Evolutionary conservation across 164 flowering plant species (phyloP).

Genomic region (Umbellularia californica): DNA sequence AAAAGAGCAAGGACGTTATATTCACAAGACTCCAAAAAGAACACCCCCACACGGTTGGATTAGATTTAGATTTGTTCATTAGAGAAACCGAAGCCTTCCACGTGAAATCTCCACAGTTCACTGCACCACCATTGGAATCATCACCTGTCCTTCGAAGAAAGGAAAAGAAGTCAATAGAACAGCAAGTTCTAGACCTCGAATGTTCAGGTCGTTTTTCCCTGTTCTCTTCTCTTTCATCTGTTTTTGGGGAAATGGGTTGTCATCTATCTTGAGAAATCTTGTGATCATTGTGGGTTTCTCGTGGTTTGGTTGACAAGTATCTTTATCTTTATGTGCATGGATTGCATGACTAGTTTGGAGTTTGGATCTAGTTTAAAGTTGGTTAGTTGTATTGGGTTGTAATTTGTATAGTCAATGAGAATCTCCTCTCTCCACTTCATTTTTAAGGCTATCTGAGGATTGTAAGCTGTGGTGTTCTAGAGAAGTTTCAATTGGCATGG

Average conservation of each 20-base stretch:
- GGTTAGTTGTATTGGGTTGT: not conserved
- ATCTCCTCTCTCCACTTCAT: not conserved
- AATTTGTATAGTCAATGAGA: not conserved
- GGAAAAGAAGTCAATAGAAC: not conserved
- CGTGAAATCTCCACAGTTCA: constrained; percentile 4
- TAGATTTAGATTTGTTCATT: constrained; percentile 1
- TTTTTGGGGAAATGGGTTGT: constrained; percentile 6
- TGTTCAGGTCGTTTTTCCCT: not conserved
- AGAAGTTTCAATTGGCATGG: not conserved
- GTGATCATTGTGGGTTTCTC: constrained; percentile 1
- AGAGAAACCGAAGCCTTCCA: constrained; percentile 2
- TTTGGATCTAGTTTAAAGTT: not conserved
- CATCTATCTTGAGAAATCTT: constrained; percentile 9
- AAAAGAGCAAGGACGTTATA: not conserved
- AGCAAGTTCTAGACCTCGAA: constrained; percentile 7
- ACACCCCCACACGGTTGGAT: not conserved
- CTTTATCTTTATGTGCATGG: not conserved
- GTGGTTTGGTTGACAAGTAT: not conserved
- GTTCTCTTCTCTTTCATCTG: not conserved
- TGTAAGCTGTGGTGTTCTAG: not conserved
- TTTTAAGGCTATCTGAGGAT: not conserved
- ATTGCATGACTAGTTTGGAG: not conserved
- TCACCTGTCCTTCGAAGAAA: not conserved
- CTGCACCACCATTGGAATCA: not conserved
- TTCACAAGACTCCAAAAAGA: not conserved